Evolutionary conservation across 768 basidiomycete species (phyloP).

Genomic region (Suillus occidentalis): DNA sequence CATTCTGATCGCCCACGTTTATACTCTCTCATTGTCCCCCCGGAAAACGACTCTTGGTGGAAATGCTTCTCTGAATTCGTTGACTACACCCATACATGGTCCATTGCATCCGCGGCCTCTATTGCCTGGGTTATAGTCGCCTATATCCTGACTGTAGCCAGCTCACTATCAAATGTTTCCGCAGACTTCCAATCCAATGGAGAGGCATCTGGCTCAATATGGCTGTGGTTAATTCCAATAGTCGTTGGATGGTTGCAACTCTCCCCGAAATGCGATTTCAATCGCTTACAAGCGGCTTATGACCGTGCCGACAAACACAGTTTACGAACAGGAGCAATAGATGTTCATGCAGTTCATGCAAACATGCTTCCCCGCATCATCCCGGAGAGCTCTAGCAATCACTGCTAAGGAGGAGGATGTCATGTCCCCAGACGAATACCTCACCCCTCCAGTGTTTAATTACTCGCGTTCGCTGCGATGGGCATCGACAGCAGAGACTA

Average conservation of each 20-base stretch:
- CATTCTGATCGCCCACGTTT: background rate
- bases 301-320: background rate
- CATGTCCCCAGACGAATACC: background rate
- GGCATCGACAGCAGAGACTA: background rate
- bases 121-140: background rate
- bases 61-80: background rate
- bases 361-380: background rate
- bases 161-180: background rate
- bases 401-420: background rate
- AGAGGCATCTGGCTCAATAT: background rate
- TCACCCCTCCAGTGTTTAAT: background rate
- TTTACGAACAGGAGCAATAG: background rate
- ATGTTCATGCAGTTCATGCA: rapidly evolving
- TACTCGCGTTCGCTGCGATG: background rate
- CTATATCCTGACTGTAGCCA: background rate
- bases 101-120: background rate
- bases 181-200: background rate
- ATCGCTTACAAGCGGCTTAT: background rate
- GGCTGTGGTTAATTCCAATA: background rate
- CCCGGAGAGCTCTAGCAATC: background rate
- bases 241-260: background rate
- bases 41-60: background rate
- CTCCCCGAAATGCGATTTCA: background rate
- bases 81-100: background rate
- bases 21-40: background rate